Evolutionary conservation across 2,329 filamentous ascomycete species (phyloP), one percentile per base, ranked within the genome.

Genomic region (Ramichloridium luteum): DNA sequence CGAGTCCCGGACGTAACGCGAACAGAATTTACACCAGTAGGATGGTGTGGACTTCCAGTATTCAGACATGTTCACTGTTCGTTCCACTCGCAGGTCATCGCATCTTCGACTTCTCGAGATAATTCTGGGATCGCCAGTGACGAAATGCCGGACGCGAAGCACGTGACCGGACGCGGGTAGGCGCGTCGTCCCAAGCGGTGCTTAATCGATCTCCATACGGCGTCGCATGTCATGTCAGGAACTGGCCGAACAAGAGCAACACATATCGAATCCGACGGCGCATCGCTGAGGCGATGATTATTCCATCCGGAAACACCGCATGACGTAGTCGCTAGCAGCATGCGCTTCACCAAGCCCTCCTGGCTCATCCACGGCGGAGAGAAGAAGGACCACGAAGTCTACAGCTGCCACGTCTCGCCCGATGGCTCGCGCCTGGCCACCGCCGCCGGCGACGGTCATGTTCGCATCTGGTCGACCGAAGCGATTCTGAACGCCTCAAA

Each of bases 1-100:
- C 13, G 86, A 94, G 65, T 98, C 90, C 59, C 83, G 81, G 30
- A 98, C 81, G 59, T 77, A 96, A 53, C 72, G 73, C 53, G 75
- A 74, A 71, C 90, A 98, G 65, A 93, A 83, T 59, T 96, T 96
- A 72, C 90, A 98, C 85, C 86, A 96, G 63, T 93, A 93, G 55
- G 80, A 88, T 4, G 86, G 86, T 18, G 86, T 93, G 13, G 88
- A 94, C 57, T 96, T 96, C 90, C 90, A 96, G 62, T 93, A 92
- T 67, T 96, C 90, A 0, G 90, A 78, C 90, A 98, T 96, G 6
- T 13, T 18, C 11, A 15, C 20, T 23, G 20, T 8, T n/a, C 8
- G n/a, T 8, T 23, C n/a, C 20, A 23, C 8, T 8, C 20, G 8
- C 20, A 23, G 20, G n/a, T 23, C 8, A 23, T 23, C n/a, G 20